Evolutionary conservation across 2,329 filamentous ascomycete species (phyloP).

Genomic region (Exutisphaerella laricina): DNA sequence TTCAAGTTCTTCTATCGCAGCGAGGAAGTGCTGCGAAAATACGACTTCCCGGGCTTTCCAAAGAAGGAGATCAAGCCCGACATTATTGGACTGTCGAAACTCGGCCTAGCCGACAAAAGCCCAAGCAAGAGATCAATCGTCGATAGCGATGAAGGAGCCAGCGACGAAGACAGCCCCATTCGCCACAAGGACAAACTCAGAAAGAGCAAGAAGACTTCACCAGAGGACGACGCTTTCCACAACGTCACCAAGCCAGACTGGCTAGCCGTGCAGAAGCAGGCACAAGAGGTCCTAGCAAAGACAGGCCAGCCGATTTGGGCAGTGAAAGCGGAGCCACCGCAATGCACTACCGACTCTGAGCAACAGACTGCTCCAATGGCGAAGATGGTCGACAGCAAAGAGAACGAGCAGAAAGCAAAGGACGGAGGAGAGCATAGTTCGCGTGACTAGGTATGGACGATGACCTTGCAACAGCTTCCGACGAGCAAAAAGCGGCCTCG

Average conservation of each 20-base stretch:
- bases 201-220: background rate
- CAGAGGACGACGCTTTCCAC: background rate
- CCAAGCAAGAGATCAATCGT: background rate
- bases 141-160: background rate
- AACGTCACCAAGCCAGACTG: background rate
- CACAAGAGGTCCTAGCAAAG: background rate
- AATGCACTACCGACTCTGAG: too few relatives aligned
- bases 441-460: too few relatives aligned
- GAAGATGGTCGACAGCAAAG: too few relatives aligned
- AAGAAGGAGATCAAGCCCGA: constrained; percentile 1
- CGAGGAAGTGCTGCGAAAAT: constrained; percentile 12
- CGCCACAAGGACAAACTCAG: background rate
- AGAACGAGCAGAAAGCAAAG: too few relatives aligned
- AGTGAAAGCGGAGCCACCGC: too few relatives aligned
- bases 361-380: too few relatives aligned
- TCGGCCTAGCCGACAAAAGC: background rate
- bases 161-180: background rate
- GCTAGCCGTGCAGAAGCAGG: background rate
- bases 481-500: too few relatives aligned
- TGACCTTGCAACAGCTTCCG: too few relatives aligned
- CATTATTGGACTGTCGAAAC: background rate
- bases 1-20: constrained; percentile 18
- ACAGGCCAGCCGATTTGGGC: background rate
- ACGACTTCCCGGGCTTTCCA: constrained; percentile 9
- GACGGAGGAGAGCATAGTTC: too few relatives aligned